Percentiles rank a stretch among this genome's conserved stretches.
These are phyloP conservation scores for Penstemon newberryi DNA, from an alignment of 257 asterid species.

Conservation along the genomic window DNA sequence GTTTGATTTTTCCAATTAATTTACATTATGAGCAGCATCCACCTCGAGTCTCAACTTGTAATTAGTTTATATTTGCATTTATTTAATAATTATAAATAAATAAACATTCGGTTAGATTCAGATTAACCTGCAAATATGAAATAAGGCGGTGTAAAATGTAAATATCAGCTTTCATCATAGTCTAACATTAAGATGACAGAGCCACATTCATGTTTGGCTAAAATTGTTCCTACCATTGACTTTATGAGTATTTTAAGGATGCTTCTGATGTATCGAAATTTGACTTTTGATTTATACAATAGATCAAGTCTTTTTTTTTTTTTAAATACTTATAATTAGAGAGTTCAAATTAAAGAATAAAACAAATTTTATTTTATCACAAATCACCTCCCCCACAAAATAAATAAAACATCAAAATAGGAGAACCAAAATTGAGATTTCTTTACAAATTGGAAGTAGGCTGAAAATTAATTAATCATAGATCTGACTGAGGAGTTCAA, in stretches of 20 bases:
- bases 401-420: too few species aligned
- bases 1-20: too few species aligned
- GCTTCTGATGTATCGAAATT: conserved; percentile 21
- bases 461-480: too few species aligned
- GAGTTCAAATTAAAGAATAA: not conserved
- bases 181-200: conserved; percentile 10
- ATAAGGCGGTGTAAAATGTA: conserved; percentile 3
- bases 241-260: conserved; percentile 9
- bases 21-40: too few species aligned
- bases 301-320: not conserved
- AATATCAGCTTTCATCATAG: conserved; percentile 8
- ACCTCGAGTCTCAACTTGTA: too few species aligned
- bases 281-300: conserved; percentile 24
- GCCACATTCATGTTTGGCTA: not conserved
- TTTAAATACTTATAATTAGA: not conserved
- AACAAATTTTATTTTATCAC: too few species aligned
- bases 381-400: too few species aligned
- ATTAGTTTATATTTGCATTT: too few species aligned
- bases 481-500: too few species aligned
- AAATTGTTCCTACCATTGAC: conserved; percentile 20
- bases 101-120: not conserved
- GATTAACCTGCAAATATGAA: conserved; percentile 14
- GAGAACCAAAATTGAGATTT: too few species aligned
- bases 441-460: too few species aligned
- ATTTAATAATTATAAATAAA: not conserved